Evolutionary conservation across 1,139 yeast species (phyloP), one percentile per base, ranked within the genome.

Genomic region (Kazachstania sp.): DNA sequence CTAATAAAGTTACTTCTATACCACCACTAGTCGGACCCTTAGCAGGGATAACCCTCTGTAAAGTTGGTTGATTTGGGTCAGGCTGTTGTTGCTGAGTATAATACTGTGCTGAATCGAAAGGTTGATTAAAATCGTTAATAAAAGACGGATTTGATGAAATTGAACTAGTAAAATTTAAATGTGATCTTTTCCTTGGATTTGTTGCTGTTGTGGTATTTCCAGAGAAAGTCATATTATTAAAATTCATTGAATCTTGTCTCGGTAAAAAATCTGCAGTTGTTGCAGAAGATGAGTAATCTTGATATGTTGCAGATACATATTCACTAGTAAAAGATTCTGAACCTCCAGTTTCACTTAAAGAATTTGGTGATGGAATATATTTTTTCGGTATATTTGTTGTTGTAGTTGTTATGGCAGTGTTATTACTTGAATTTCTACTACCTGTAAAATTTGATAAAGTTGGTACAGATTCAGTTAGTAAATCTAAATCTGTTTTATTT

Each of bases 1-100:
- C 98, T 40, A 92, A 71, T 41, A 92, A 70, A 0, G 97, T 92
- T 9, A 92, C 86, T 63, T 90, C 98, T 39, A 88, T 83, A 42
- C 97, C 98, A 53, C 98, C 98, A 56, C 95, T 77, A n/a, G 87
- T 76, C 6, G 97, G 95, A 4, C 98, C 98, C 66, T 86, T 95
- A 0, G 95, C 83, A 0, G 98, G 98, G 48, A 92, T 88, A 13
- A 92, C 83, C 53, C 95, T 74, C 63, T 86, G 90, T 49, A 87
- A 82, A 0, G 76, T 68, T 2, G 92, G 90, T 23, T 70, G 55
- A 44, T 49, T 48, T 12, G 46, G 37, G 11, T 30, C 28, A n/a
- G 20, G 9, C 13, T 37, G 39, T 3, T 36, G 38, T 38, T 31
- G 29, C 2, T 32, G 18, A 4, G 28, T 23, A 9, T 11, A 18